phyloP scores from a whole-genome alignment of 2,329 filamentous ascomycete species.

The Fusarium abutilonis region DNA sequence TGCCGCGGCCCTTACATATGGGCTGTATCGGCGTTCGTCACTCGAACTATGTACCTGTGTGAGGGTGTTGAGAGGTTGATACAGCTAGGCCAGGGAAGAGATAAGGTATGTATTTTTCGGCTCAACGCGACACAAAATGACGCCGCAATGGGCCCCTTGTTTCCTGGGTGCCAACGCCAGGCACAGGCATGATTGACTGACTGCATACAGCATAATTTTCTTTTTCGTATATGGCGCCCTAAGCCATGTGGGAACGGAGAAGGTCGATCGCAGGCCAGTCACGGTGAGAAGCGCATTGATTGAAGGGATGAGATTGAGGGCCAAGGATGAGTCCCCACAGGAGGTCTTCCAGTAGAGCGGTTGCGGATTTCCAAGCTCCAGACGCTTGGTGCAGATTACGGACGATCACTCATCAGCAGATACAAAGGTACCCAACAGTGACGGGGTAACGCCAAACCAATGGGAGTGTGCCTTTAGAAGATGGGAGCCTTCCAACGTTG shows the following conservation, averaged over 20 bases:
- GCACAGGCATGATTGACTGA: constrained; percentile 25
- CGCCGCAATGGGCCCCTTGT: constrained; percentile 19
- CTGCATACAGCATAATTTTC: neutral
- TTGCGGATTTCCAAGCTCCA: constrained; percentile 19
- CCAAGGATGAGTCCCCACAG: constrained; percentile 4
- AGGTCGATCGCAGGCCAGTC: constrained; percentile 29
- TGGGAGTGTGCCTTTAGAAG: constrained; percentile 19
- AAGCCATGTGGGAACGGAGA: constrained; percentile 22
- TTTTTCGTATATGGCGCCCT: constrained; percentile 16
- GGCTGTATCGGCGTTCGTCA: constrained; percentile 24
- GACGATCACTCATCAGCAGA: constrained; percentile 21
- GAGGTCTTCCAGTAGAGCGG: constrained; percentile 25
- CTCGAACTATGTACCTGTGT: constrained; percentile 4
- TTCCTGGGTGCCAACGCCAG: constrained; percentile 5
- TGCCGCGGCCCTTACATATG: neutral
- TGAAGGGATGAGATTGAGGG: constrained; percentile 15
- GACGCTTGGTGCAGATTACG: constrained; percentile 21
- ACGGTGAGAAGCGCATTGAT: constrained; percentile 4
- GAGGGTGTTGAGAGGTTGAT: constrained; percentile 14
- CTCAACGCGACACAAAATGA: constrained; percentile 32
- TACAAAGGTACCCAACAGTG: no score
- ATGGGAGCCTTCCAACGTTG: constrained; percentile 18
- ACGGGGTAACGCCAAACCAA: constrained; percentile 23
- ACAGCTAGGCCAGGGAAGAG: constrained; percentile 6
- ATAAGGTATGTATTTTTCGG: constrained; percentile 28